phyloP scores from a whole-genome alignment of 2,329 filamentous ascomycete species.

The Knoxdaviesia proteae region DNA sequence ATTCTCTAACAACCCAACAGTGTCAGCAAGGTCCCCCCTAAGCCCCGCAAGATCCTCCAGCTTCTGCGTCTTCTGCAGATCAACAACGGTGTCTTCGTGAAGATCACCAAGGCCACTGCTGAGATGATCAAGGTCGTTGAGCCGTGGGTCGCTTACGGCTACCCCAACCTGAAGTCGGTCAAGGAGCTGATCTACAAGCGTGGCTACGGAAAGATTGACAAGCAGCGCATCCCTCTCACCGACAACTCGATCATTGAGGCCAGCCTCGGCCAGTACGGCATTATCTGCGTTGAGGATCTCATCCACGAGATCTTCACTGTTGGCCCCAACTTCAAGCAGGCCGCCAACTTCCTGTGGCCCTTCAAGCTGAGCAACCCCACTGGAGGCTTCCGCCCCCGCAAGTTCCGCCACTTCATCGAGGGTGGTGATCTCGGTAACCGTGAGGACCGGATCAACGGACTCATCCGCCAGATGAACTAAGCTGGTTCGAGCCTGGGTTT shows the following conservation, averaged over 20 bases:
- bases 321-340: slow-evolving; percentile 99
- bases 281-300: slow-evolving; percentile 97
- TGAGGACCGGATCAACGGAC: slow-evolving; percentile 90
- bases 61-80: slow-evolving; percentile 98
- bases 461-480: slow-evolving; percentile 99
- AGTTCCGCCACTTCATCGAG: slow-evolving; percentile 98
- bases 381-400: slow-evolving; percentile 86
- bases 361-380: slow-evolving; percentile 99
- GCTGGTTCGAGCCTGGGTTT: slow-evolving; percentile 1
- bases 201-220: slow-evolving; percentile 96
- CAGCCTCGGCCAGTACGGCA: slow-evolving; percentile 91
- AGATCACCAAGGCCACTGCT: slow-evolving; percentile 88
- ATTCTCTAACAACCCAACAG: slow-evolving; percentile 17
- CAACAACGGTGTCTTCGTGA: slow-evolving; percentile 99
- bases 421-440: slow-evolving; percentile 97
- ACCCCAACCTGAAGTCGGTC: slow-evolving; percentile 97
- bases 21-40: slow-evolving; percentile 99
- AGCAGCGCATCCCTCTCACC: slow-evolving; percentile 89
- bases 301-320: slow-evolving; percentile 99
- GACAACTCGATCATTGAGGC: slow-evolving; percentile 98
- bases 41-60: slow-evolving; percentile 99
- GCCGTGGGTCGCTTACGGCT: slow-evolving; percentile 97
- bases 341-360: slow-evolving; percentile 97
- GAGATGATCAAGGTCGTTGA: slow-evolving; percentile 98
- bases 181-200: slow-evolving; percentile 99